These are phyloP conservation scores for Tricholoma terreum DNA, from an alignment of 768 basidiomycete species.

Conservation along the genomic window DNA sequence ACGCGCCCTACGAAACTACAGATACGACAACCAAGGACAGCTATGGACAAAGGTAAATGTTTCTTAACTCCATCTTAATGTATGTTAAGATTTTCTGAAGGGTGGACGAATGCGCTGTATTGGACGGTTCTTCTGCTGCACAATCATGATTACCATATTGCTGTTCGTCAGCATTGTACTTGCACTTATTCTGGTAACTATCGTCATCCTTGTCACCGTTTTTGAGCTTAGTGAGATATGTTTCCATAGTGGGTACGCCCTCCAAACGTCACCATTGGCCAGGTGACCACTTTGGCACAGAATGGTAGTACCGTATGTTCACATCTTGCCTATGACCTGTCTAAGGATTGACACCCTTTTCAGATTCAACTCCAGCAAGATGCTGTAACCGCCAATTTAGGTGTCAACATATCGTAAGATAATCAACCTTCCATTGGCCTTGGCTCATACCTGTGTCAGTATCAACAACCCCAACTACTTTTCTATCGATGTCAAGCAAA, in stretches of 20 bases:
- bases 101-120: constrained; percentile 59
- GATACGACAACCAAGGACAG: constrained; percentile 56
- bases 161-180: constrained; percentile 64
- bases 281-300: constrained; percentile 37
- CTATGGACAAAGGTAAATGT: constrained; percentile 62
- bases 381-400: constrained; percentile 56
- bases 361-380: constrained; percentile 39
- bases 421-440: not conserved
- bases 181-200: constrained; percentile 62
- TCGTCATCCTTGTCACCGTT: not conserved
- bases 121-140: constrained; percentile 75
- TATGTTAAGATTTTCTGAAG: constrained; percentile 28
- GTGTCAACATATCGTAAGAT: constrained; percentile 60
- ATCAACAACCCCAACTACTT: constrained; percentile 85
- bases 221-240: not conserved
- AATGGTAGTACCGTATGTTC: constrained; percentile 44
- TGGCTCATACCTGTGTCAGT: constrained; percentile 32
- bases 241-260: constrained; percentile 68
- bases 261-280: constrained; percentile 60
- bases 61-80: constrained; percentile 1
- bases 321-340: not conserved
- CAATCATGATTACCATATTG: constrained; percentile 62
- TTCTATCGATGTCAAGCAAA: constrained; percentile 57
- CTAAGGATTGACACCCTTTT: not conserved
- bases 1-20: constrained; percentile 47